Conservation (phyloP, 179 eudicot species). For the Nepenthes alata region DNA sequence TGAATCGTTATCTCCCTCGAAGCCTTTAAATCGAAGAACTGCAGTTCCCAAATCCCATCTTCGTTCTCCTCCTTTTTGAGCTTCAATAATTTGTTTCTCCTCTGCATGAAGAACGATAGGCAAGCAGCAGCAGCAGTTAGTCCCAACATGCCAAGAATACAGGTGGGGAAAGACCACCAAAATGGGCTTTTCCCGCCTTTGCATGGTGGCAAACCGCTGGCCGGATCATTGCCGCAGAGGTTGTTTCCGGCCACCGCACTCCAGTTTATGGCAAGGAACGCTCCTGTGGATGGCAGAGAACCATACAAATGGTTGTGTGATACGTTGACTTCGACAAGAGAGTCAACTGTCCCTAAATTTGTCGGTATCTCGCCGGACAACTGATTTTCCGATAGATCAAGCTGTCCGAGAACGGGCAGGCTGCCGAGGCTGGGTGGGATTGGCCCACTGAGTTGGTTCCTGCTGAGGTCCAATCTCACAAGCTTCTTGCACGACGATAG, state of each 20-base stretch:
- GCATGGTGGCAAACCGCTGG: conserved; percentile 46
- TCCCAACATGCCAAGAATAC: conserved; percentile 12
- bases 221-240: conserved; percentile 29
- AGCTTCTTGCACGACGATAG: conserved; percentile 52
- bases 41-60: conserved; percentile 47
- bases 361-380: conserved; percentile 55
- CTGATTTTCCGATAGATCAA: conserved; percentile 61
- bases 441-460: conserved; percentile 40
- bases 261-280: conserved; percentile 55
- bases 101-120: conserved; percentile 11
- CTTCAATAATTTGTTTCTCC: conserved; percentile 4
- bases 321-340: conserved; percentile 59
- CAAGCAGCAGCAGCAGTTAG: conserved; percentile 8
- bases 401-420: conserved; percentile 68
- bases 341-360: conserved; percentile 43
- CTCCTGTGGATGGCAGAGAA: conserved; percentile 54
- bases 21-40: conserved; percentile 30
- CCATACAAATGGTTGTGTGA: conserved; percentile 65
- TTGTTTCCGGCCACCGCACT: conserved; percentile 52
- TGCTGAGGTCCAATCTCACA: conserved; percentile 53
- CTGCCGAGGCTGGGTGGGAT: conserved; percentile 39
- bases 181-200: conserved; percentile 13
- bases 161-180: conserved; percentile 31
- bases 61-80: conserved; percentile 28
- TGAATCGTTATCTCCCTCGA: conserved; percentile 27